These are phyloP conservation scores for Microcos paniculata DNA, from an alignment of 345 rosid genomes.

Conservation along the genomic window DNA sequence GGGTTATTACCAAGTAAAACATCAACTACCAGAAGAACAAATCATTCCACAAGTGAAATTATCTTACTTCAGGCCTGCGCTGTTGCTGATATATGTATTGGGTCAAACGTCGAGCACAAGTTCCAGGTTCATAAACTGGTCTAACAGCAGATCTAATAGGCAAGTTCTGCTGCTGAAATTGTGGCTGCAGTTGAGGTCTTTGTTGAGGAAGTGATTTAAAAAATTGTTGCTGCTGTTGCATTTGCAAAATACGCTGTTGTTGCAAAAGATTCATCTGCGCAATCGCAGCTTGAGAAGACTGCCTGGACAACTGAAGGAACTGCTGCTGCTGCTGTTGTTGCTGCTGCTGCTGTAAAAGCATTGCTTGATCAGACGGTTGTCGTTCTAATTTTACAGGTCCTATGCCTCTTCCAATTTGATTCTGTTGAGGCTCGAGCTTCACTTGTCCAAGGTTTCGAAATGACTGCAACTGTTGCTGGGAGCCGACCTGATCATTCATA, in stretches of 20 bases:
- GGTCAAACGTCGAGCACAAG: constrained; percentile 65
- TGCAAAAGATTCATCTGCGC: constrained; percentile 53
- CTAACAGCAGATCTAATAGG: constrained; percentile 53
- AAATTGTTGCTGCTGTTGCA: constrained; percentile 60
- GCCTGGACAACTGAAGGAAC: constrained; percentile 63
- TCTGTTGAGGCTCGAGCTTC: constrained; percentile 58
- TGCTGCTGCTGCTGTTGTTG: constrained; percentile 54
- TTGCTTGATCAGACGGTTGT: constrained; percentile 50
- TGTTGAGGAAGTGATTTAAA: constrained; percentile 60
- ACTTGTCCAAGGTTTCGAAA: constrained; percentile 48
- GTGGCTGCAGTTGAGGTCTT: constrained; percentile 48
- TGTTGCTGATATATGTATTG: constrained; percentile 70
- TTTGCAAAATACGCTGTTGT: constrained; percentile 55
- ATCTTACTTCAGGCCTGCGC: constrained; percentile 60
- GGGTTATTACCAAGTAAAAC: neutral
- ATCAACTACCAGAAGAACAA: neutral
- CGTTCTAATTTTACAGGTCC: constrained; percentile 55
- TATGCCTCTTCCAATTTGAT: constrained; percentile 43
- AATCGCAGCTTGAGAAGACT: constrained; percentile 61
- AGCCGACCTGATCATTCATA: constrained; percentile 53
- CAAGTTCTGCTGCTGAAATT: constrained; percentile 58
- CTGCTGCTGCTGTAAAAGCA: constrained; percentile 33
- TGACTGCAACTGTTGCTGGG: constrained; percentile 45
- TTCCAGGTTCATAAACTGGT: constrained; percentile 72
- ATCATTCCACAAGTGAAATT: constrained; percentile 16